A percentile compares a stretch with the other conserved stretches of the same genome.
phyloP scores from a whole-genome alignment of 2,329 filamentous ascomycete genomes.

The Cytospora mali region DNA sequence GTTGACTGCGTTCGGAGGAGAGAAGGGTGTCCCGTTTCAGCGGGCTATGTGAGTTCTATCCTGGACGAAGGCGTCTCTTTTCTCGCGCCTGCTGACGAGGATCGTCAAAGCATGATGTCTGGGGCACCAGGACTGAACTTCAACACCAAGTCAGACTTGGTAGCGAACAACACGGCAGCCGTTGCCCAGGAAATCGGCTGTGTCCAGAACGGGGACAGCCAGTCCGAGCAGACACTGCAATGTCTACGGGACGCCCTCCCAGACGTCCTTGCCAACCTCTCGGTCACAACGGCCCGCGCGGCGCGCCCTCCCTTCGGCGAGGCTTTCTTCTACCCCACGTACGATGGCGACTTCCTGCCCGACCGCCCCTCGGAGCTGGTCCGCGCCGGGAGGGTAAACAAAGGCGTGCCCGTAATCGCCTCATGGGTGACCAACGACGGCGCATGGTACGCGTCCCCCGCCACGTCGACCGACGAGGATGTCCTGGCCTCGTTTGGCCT shows the following conservation, averaged over 20 bases:
- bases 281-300: slow-evolving; percentile 32
- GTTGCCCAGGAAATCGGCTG: slow-evolving; percentile 31
- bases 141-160: slow-evolving; percentile 34
- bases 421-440: slow-evolving; percentile 33
- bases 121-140: slow-evolving; percentile 36
- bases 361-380: slow-evolving; percentile 34
- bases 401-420: slow-evolving; percentile 27
- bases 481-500: slow-evolving; percentile 31
- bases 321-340: slow-evolving; percentile 31
- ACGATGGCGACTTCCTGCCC: slow-evolving; percentile 34
- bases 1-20: slow-evolving; percentile 34
- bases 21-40: slow-evolving; percentile 34
- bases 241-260: slow-evolving; percentile 30
- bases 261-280: slow-evolving; percentile 33
- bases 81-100: not conserved
- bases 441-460: slow-evolving; percentile 30
- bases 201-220: slow-evolving; percentile 15
- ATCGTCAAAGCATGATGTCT: slow-evolving; percentile 35
- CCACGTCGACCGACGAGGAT: slow-evolving; percentile 29
- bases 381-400: slow-evolving; percentile 33
- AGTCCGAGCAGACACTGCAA: slow-evolving; percentile 28
- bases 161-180: slow-evolving; percentile 32
- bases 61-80: not conserved
- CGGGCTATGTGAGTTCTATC: slow-evolving; percentile 33
- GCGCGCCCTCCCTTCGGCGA: slow-evolving; percentile 31